Evolutionary conservation across 2,329 filamentous ascomycete species (phyloP).

Genomic region (Aspergillus vadensis): DNA sequence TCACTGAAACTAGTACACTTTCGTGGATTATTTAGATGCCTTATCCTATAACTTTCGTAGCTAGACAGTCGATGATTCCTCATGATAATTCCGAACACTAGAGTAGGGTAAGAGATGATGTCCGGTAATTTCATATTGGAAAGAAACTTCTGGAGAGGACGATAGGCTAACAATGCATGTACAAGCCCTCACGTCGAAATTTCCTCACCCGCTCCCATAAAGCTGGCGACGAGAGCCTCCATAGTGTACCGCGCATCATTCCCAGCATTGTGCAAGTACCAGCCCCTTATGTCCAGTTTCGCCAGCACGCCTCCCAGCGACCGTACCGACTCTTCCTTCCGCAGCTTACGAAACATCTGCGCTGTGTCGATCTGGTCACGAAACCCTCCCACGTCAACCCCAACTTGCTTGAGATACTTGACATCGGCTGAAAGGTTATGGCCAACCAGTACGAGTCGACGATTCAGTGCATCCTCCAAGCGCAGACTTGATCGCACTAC

Average conservation of each 20-base stretch:
- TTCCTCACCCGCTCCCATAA: neutral
- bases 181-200: neutral
- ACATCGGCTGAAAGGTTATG: constrained; percentile 73
- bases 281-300: constrained; percentile 63
- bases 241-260: constrained; percentile 84
- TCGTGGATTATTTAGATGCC: too few species aligned
- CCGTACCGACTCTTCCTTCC: constrained; percentile 54
- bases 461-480: constrained; percentile 34
- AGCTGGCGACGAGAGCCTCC: constrained; percentile 65
- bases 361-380: constrained; percentile 73
- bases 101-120: too few species aligned
- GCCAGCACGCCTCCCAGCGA: constrained; percentile 64
- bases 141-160: too few species aligned
- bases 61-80: too few species aligned
- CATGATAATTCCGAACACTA: too few species aligned
- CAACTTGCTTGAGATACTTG: constrained; percentile 64
- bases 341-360: constrained; percentile 66
- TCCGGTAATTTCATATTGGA: too few species aligned
- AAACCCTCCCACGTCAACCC: constrained; percentile 56
- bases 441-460: constrained; percentile 75
- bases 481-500: constrained; percentile 58
- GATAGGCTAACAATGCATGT: neutral
- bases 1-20: too few species aligned
- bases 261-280: constrained; percentile 78
- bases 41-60: too few species aligned